Percentiles rank a stretch among this genome's conserved stretches.
These are phyloP conservation scores for Scedosporium apiospermum DNA, from an alignment of 2,329 filamentous ascomycete genomes.

Conservation along the genomic window DNA sequence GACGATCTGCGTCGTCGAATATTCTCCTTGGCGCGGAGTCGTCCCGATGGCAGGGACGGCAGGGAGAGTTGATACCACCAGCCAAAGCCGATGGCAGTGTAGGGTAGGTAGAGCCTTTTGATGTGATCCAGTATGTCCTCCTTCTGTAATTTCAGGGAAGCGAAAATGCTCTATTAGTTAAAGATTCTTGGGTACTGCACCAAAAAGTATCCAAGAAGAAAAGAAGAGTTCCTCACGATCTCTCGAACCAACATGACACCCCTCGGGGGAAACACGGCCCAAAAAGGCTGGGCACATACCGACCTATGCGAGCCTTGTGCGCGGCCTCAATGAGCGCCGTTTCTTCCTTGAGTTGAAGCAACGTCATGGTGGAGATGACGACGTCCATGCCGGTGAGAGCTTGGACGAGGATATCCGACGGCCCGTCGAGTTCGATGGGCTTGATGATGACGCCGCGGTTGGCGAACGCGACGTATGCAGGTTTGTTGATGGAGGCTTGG, in stretches of 20 bases:
- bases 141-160: slow-evolving; percentile 23
- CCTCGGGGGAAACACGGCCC: slow-evolving; percentile 20
- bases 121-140: slow-evolving; percentile 40
- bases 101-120: slow-evolving; percentile 36
- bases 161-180: too few relatives aligned
- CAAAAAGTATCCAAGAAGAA: neutral
- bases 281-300: neutral
- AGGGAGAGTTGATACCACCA: slow-evolving; percentile 43
- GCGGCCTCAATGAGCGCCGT: neutral
- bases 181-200: too few relatives aligned
- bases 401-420: neutral
- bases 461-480: neutral
- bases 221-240: slow-evolving; percentile 8
- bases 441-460: neutral
- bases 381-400: neutral
- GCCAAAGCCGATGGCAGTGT: slow-evolving; percentile 49
- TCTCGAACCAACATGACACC: slow-evolving; percentile 19
- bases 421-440: neutral
- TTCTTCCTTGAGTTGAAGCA: neutral
- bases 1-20: slow-evolving; percentile 18
- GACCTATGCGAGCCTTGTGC: neutral
- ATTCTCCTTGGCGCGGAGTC: slow-evolving; percentile 10
- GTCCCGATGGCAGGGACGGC: slow-evolving; percentile 18
- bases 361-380: neutral
- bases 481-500: neutral